These are phyloP conservation scores for Cryptosporidium felis DNA, from an alignment of 169 alveolate genomes.

Conservation along the genomic window DNA sequence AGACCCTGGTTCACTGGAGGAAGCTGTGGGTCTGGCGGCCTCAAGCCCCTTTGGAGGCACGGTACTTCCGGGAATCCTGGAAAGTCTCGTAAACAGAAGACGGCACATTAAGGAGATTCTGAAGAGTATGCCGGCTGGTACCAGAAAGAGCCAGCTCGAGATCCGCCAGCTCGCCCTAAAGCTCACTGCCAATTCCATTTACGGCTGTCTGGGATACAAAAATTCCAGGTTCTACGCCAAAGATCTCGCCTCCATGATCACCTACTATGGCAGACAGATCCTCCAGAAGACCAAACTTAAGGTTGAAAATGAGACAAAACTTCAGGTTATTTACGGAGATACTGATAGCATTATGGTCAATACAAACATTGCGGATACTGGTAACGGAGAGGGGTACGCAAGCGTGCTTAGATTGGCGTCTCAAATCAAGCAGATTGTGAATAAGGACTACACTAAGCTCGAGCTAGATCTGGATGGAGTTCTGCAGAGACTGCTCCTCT, in stretches of 20 bases:
- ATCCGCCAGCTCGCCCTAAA: conserved; percentile 95
- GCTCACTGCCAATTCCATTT: conserved; percentile 97
- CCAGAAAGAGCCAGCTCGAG: conserved; percentile 82
- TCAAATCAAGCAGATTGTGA: conserved; percentile 87
- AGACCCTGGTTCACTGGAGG: not conserved
- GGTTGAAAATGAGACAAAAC: conserved; percentile 88
- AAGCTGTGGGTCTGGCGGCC: not conserved
- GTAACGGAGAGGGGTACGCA: conserved; percentile 71
- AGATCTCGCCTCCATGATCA: conserved; percentile 97
- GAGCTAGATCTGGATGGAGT: conserved; percentile 98
- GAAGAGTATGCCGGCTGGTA: conserved; percentile 44
- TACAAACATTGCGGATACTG: conserved; percentile 86
- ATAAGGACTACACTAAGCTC: conserved; percentile 91
- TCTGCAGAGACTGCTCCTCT: conserved; percentile 91
- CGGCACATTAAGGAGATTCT: conserved; percentile 68
- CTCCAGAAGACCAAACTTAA: conserved; percentile 89
- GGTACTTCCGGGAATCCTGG: conserved; percentile 78
- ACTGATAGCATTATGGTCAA: conserved; percentile 99
- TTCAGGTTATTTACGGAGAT: conserved; percentile 98
- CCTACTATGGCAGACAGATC: conserved; percentile 92
- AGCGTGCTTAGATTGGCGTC: conserved; percentile 90
- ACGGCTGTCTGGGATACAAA: conserved; percentile 98
- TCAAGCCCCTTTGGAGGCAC: conserved; percentile 29
- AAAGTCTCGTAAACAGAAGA: conserved; percentile 74
- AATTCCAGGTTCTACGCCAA: conserved; percentile 96